Percentiles rank a stretch among this genome's conserved stretches.
phyloP scores from a whole-genome alignment of 1,284 basidiomycete genomes.

The Malassezia arunalokei region DNA sequence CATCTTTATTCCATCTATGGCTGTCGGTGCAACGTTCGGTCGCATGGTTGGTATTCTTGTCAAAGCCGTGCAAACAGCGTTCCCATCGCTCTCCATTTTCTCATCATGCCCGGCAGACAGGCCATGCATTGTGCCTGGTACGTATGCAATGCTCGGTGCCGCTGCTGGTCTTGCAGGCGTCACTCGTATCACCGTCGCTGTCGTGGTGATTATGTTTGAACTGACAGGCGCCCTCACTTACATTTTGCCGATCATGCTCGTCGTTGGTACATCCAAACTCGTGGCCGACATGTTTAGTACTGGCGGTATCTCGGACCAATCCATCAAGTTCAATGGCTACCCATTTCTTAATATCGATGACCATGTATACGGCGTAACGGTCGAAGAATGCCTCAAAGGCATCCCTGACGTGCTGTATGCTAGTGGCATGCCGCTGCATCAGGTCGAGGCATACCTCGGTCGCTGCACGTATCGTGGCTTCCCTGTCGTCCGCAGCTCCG shows the following conservation, averaged over 20 bases:
- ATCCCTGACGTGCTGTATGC: constrained; percentile 64
- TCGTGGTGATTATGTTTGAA: constrained; percentile 99
- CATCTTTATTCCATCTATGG: constrained; percentile 91
- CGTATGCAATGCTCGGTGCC: constrained; percentile 46
- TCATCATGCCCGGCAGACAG: constrained; percentile 77
- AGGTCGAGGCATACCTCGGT: constrained; percentile 52
- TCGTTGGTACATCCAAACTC: constrained; percentile 86
- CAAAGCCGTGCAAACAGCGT: constrained; percentile 79
- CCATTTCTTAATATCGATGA: constrained; percentile 75
- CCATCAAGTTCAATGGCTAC: constrained; percentile 92
- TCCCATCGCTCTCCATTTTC: constrained; percentile 66
- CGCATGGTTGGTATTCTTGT: constrained; percentile 72
- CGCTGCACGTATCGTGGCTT: constrained; percentile 65
- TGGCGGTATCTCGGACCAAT: constrained; percentile 89
- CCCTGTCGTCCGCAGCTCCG: constrained; percentile 59
- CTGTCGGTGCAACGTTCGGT: constrained; percentile 90
- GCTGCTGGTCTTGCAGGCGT: constrained; percentile 54
- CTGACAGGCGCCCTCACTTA: constrained; percentile 96
- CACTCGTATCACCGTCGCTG: constrained; percentile 90
- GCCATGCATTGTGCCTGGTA: constrained; percentile 95
- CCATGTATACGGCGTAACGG: constrained; percentile 75
- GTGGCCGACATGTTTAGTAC: constrained; percentile 90
- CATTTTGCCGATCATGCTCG: constrained; percentile 96
- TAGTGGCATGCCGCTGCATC: constrained; percentile 61
- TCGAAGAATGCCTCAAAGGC: constrained; percentile 75